A percentile compares a stretch with the other conserved stretches of the same genome.
Evolutionary conservation across 768 basidiomycete genomes (phyloP).

Genomic region (Boletus patriciae): DNA sequence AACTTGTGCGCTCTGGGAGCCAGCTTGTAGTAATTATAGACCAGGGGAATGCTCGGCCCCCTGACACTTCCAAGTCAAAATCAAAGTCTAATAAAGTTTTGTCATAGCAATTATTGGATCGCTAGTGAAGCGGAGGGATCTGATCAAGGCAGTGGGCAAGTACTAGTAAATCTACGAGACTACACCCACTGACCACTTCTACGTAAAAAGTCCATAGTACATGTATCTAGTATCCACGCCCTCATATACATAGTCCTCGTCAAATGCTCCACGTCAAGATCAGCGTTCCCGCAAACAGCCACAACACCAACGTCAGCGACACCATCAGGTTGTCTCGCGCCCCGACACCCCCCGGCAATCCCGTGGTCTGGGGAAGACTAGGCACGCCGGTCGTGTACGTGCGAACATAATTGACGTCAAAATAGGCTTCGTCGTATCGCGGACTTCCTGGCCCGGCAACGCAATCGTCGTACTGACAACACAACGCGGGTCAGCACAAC

Average conservation of each 20-base stretch:
- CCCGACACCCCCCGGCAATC: background rate
- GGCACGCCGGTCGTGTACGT: slow-evolving; percentile 45
- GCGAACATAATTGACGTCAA: slow-evolving; percentile 65
- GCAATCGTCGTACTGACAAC: slow-evolving; percentile 48
- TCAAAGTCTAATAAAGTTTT: no score
- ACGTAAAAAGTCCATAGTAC: no score
- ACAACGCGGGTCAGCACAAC: background rate
- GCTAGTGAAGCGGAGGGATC: no score
- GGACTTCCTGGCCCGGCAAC: slow-evolving; percentile 55
- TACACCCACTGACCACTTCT: no score
- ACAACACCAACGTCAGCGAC: background rate
- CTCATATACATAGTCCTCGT: background rate
- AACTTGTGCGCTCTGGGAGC: no score
- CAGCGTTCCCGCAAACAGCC: background rate
- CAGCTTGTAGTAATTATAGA: no score
- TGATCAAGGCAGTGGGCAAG: no score
- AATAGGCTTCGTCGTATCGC: slow-evolving; percentile 60
- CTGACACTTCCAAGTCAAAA: no score
- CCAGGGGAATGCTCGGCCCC: no score
- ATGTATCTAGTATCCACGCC: no score
- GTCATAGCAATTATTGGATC: no score
- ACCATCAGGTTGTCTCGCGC: background rate
- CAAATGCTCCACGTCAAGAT: slow-evolving; percentile 10
- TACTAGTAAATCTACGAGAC: no score
- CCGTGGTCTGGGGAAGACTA: background rate